Evolutionary conservation across 2,329 filamentous ascomycete species (phyloP).

Genomic region (Ophiostoma populinum): DNA sequence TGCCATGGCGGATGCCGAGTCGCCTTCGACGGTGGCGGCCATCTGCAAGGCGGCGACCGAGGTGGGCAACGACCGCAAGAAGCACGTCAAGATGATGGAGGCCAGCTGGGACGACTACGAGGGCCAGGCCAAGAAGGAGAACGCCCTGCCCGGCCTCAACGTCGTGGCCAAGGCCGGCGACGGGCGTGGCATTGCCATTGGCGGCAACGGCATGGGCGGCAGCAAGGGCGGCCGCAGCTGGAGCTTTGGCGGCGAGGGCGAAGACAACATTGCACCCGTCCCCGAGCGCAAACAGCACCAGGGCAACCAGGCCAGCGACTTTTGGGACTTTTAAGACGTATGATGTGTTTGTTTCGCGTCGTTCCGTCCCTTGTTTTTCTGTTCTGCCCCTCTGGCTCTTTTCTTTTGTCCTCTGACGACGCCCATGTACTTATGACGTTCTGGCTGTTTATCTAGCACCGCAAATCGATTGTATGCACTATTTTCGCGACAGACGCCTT

Average conservation of each 20-base stretch:
- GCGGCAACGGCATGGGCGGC: constrained; percentile 50
- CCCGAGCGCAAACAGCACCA: constrained; percentile 22
- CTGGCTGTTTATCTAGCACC: no score
- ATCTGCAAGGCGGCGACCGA: constrained; percentile 20
- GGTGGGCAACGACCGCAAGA: constrained; percentile 42
- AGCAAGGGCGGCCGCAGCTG: constrained; percentile 36
- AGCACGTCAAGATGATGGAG: constrained; percentile 59
- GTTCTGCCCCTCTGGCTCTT: background rate
- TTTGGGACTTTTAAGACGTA: constrained; percentile 29
- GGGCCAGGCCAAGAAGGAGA: constrained; percentile 36
- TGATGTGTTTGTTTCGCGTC: no score
- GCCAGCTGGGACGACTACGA: constrained; percentile 36
- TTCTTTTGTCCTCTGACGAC: no score
- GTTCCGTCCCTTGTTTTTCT: no score
- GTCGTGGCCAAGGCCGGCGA: constrained; percentile 8
- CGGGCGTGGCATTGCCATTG: constrained; percentile 27
- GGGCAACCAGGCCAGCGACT: constrained; percentile 20
- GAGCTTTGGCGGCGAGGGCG: constrained; percentile 34
- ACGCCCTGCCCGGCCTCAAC: constrained; percentile 19
- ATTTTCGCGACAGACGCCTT: no score
- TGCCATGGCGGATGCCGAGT: constrained; percentile 51
- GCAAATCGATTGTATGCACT: no score
- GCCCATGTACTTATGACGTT: background rate
- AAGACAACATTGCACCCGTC: constrained; percentile 21
- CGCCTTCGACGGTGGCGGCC: constrained; percentile 14